phyloP scores from a whole-genome alignment of 1,284 basidiomycete species.

The Boletus semigastroideus region DNA sequence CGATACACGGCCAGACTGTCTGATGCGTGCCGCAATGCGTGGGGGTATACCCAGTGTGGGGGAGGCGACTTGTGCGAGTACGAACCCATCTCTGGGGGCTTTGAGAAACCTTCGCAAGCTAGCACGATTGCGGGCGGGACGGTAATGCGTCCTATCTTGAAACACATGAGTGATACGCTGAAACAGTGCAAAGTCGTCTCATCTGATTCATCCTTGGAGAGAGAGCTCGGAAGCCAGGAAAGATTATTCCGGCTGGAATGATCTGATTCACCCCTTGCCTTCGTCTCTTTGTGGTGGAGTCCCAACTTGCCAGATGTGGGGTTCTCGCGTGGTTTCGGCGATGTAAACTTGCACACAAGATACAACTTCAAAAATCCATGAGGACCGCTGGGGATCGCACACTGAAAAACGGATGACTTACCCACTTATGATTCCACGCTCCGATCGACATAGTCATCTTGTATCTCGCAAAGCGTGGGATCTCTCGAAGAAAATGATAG shows the following conservation, averaged over 20 bases:
- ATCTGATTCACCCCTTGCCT: not conserved
- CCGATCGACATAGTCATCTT: slow-evolving; percentile 65
- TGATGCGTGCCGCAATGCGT: slow-evolving; percentile 37
- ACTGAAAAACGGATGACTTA: slow-evolving; percentile 32
- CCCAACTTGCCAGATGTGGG: not conserved
- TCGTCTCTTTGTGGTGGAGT: not conserved
- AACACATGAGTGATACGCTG: slow-evolving; percentile 65
- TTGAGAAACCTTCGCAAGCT: slow-evolving; percentile 52
- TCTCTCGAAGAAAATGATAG: slow-evolving; percentile 74
- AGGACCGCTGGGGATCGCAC: not conserved
- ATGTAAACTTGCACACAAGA: slow-evolving; percentile 29
- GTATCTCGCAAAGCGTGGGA: slow-evolving; percentile 69
- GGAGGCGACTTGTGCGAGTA: slow-evolving; percentile 45
- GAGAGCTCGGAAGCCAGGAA: slow-evolving; percentile 28
- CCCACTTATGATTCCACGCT: slow-evolving; percentile 86
- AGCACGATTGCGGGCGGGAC: slow-evolving; percentile 66
- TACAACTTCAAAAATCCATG: slow-evolving; percentile 12
- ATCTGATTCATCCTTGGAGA: slow-evolving; percentile 38
- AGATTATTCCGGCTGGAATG: slow-evolving; percentile 18
- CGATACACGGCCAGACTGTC: slow-evolving; percentile 40
- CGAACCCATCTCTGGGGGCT: slow-evolving; percentile 20
- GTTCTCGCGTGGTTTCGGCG: not conserved
- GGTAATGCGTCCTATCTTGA: slow-evolving; percentile 75
- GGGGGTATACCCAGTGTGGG: slow-evolving; percentile 49
- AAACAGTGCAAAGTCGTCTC: slow-evolving; percentile 64